These are phyloP conservation scores for Colletotrichum spinosum DNA, from an alignment of 2,329 filamentous ascomycete species.

Conservation along the genomic window DNA sequence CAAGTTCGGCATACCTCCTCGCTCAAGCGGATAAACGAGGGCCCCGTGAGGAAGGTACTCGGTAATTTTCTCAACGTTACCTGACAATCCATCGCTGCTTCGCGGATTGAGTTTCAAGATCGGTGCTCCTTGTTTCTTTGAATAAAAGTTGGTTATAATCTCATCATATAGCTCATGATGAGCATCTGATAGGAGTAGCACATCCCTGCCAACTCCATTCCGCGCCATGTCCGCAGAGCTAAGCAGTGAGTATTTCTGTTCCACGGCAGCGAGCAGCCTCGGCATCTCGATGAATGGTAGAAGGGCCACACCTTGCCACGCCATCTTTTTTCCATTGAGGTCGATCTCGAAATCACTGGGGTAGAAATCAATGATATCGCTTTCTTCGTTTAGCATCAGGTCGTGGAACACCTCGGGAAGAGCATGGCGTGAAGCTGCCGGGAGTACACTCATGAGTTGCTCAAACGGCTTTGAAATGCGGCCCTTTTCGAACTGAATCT, in stretches of 20 bases:
- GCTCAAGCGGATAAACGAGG: conserved; percentile 81
- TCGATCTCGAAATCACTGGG: conserved; percentile 94
- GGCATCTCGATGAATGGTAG: conserved; percentile 97
- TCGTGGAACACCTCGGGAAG: conserved; percentile 89
- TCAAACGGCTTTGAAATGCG: conserved; percentile 92
- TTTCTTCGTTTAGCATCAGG: conserved; percentile 89
- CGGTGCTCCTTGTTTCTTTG: conserved; percentile 79
- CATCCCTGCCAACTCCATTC: conserved; percentile 84
- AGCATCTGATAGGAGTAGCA: conserved; percentile 84
- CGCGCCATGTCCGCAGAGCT: conserved; percentile 81
- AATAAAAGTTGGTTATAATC: conserved; percentile 87
- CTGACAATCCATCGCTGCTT: conserved; percentile 81
- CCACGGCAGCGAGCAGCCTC: conserved; percentile 84
- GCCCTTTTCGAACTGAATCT: conserved; percentile 85
- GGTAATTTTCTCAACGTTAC: conserved; percentile 83
- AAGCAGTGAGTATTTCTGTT: conserved; percentile 83
- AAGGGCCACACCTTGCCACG: conserved; percentile 95
- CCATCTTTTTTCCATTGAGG: conserved; percentile 97
- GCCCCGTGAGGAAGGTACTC: conserved; percentile 86
- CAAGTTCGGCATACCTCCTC: conserved; percentile 77
- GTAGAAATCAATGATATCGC: conserved; percentile 97
- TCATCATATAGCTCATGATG: conserved; percentile 86
- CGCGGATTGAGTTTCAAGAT: conserved; percentile 80
- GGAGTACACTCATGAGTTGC: conserved; percentile 97
- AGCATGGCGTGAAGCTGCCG: conserved; percentile 91